Percentiles rank a stretch among this genome's conserved stretches.
phyloP scores from a whole-genome alignment of 805 yeast species.

The Huiozyma sinensis region DNA sequence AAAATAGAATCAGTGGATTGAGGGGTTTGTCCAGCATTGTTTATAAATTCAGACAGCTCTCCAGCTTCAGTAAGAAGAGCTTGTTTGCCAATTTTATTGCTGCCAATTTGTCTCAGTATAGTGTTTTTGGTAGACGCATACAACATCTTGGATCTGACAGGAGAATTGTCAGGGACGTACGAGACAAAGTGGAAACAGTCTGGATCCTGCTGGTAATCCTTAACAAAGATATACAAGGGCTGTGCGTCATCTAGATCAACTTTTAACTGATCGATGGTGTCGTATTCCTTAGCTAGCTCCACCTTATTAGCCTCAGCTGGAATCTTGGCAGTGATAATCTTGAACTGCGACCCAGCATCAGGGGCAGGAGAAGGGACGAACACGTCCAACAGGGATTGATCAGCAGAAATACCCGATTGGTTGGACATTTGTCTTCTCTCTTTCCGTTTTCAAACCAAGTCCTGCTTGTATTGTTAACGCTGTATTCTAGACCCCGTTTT shows the following conservation, averaged over 20 bases:
- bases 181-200: constrained; percentile 48
- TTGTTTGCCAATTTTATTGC: constrained; percentile 28
- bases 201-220: constrained; percentile 18
- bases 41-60: constrained; percentile 20
- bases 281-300: constrained; percentile 7
- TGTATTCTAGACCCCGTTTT: no score
- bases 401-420: constrained; percentile 49
- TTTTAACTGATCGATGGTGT: constrained; percentile 34
- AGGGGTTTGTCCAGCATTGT: constrained; percentile 6
- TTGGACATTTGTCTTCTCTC: constrained; percentile 39
- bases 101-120: constrained; percentile 64
- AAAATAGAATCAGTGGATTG: constrained; percentile 7
- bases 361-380: constrained; percentile 4
- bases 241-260: constrained; percentile 24
- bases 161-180: constrained; percentile 78
- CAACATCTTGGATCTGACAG: constrained; percentile 78
- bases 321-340: constrained; percentile 16
- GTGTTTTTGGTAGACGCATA: constrained; percentile 86
- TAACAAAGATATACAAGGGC: constrained; percentile 43
- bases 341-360: constrained; percentile 2
- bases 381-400: constrained; percentile 17
- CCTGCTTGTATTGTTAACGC: background rate
- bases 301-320: constrained; percentile 18
- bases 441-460: background rate
- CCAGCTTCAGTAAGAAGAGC: constrained; percentile 26